Base-by-base conservation (phyloP, 345 rosid genomes). In the Sonneratia caseolaris region DNA sequence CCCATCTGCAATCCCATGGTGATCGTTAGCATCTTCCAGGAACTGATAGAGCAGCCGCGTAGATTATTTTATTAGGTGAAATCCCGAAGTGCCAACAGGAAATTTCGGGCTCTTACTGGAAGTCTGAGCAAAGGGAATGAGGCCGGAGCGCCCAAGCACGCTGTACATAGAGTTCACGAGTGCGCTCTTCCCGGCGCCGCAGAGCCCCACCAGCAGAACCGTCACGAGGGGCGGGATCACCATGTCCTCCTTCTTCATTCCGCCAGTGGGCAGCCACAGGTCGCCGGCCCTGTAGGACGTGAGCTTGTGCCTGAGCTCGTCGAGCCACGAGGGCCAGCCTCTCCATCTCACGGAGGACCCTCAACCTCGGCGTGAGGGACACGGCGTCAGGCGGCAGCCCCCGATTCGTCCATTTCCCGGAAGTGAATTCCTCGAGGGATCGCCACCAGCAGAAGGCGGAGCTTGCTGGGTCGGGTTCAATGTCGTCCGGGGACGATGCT, bases 101-200 rank as follows among this genome's bases (percentile, higher is more conserved):
- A 40, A 40, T 47, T 47, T 47, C 51, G 2, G 15, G 0, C 14
- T 47, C 51, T 88, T 86, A 35, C 81, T 71, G 5, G 86, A 80
- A 64, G 90, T 86, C 70, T 73, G 85, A 53, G 90, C 87, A 37
- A 86, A 86, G 38, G 84, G 86, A 35, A 88, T 65, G 66, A 83
- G 75, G 51, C 88, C 88, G 37, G 85, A 76, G 3, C 88, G 83
- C 70, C 92, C 86, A 37, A 86, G 82, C 74, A 86, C 81, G 47
- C 90, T 84, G 79, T 84, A 88, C 90, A 88, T 84, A 11, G 84
- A 82, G 68, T 86, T 88, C 9, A 86, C 70, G 27, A 88, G 84
- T 24, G 92, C 84, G 82, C 88, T 84, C 77, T 88, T 88, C 66
- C 90, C 88, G 9, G 90, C 80, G 32, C 87, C 86, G 55, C 81